These are phyloP conservation scores for Circinella minor DNA, from an alignment of 371 early-diverging fungal species.

Conservation along the genomic window DNA sequence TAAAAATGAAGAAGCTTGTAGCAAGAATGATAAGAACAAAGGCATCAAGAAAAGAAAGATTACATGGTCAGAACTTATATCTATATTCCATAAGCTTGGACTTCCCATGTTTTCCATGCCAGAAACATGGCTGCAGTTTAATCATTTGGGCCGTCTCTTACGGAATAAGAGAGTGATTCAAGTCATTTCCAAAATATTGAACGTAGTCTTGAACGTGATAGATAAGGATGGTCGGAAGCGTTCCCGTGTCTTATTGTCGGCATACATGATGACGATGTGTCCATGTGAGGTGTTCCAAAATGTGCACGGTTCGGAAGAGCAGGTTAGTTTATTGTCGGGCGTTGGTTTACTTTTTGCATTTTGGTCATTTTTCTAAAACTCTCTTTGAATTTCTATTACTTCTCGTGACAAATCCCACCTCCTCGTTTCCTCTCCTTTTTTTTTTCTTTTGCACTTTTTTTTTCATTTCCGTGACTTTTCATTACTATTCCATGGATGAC, in stretches of 20 bases:
- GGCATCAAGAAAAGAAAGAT: neutral
- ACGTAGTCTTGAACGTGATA: slow-evolving; percentile 28
- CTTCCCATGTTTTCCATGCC: slow-evolving; percentile 31
- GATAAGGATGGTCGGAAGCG: slow-evolving; percentile 46
- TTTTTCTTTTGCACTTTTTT: slow-evolving; percentile 17
- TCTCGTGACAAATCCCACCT: neutral
- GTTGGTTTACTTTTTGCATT: too few relatives aligned
- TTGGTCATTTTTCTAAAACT: neutral
- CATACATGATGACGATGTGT: slow-evolving; percentile 73
- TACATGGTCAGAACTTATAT: neutral
- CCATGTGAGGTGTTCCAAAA: slow-evolving; percentile 61
- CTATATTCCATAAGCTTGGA: slow-evolving; percentile 29
- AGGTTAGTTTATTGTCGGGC: slow-evolving; percentile 16
- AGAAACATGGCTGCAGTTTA: slow-evolving; percentile 36
- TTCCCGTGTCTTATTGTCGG: slow-evolving; percentile 65
- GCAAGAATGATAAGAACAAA: neutral
- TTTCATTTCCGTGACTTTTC: slow-evolving; percentile 6
- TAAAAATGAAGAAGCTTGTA: slow-evolving; percentile 6
- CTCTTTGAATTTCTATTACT: neutral
- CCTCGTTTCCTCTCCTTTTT: neutral
- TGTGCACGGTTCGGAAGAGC: slow-evolving; percentile 53
- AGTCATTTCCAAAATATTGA: slow-evolving; percentile 35
- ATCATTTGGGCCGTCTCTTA: slow-evolving; percentile 33
- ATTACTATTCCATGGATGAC: slow-evolving; percentile 16
- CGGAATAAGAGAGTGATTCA: slow-evolving; percentile 39